phyloP scores from a whole-genome alignment of 352 stramenopile species.

The Saprolegnia diclina region DNA sequence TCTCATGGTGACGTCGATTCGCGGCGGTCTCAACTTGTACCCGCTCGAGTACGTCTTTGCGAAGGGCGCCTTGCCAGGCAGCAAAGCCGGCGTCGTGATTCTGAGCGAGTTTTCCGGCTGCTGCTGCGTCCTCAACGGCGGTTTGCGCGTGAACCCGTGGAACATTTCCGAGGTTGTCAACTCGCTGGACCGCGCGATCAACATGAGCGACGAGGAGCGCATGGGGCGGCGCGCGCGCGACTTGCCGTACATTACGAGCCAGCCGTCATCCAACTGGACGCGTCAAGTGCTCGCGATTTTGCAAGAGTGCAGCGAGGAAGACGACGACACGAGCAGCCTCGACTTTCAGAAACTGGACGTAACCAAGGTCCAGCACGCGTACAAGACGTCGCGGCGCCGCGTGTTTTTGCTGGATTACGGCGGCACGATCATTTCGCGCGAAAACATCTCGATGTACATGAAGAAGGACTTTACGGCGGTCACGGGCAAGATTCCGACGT shows the following conservation, averaged over 20 bases:
- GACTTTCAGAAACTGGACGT: constrained; percentile 86
- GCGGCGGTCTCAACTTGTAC: constrained; percentile 97
- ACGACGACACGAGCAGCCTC: constrained; percentile 57
- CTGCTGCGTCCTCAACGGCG: constrained; percentile 94
- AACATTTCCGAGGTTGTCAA: constrained; percentile 91
- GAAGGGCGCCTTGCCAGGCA: constrained; percentile 50
- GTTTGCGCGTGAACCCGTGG: constrained; percentile 95
- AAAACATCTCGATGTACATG: constrained; percentile 93
- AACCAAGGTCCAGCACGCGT: constrained; percentile 75
- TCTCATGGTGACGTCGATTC: constrained; percentile 93
- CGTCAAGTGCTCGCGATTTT: constrained; percentile 91
- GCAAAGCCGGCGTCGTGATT: constrained; percentile 91
- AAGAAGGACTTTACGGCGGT: constrained; percentile 94
- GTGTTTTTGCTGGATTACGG: constrained; percentile 98
- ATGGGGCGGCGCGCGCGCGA: constrained; percentile 89
- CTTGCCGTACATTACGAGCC: constrained; percentile 93
- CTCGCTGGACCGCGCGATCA: constrained; percentile 90
- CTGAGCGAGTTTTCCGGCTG: constrained; percentile 96
- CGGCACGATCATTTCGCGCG: constrained; percentile 90
- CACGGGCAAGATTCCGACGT: constrained; percentile 88
- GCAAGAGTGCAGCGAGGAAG: constrained; percentile 63
- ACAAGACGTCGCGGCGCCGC: constrained; percentile 73
- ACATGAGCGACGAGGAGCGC: constrained; percentile 87
- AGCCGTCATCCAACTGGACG: constrained; percentile 92
- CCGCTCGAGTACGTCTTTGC: constrained; percentile 94